A percentile compares a stretch with the other conserved stretches of the same genome.
phyloP scores from a whole-genome alignment of 371 early-diverging fungal genomes.

The Syncephalastrum sp. region DNA sequence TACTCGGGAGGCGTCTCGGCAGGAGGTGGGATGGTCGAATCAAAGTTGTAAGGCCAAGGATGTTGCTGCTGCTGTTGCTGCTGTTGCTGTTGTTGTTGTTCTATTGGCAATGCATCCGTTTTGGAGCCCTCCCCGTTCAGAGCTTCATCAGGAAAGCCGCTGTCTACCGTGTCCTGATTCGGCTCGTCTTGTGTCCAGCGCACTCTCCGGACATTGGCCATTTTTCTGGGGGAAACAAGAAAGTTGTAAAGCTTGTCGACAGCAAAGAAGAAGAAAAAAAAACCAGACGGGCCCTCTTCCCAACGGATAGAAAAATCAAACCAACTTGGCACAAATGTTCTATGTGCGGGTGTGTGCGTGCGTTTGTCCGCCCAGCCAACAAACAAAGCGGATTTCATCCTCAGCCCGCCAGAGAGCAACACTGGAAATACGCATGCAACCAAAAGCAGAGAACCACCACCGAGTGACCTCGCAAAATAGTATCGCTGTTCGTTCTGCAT shows the following conservation, averaged over 20 bases:
- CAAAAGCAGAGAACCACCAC: neutral
- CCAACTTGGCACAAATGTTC: neutral
- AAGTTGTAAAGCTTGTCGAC: neutral
- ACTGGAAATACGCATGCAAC: neutral
- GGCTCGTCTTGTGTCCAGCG: conserved; percentile 30
- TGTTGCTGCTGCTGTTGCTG: conserved; percentile 8
- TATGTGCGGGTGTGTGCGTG: neutral
- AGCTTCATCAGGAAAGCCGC: conserved; percentile 5
- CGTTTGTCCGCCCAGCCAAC: neutral
- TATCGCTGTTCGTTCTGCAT: neutral
- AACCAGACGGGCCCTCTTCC: neutral
- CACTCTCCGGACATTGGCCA: conserved; percentile 30
- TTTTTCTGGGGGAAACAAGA: conserved; percentile 8
- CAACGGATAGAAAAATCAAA: conserved; percentile 4
- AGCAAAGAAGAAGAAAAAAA: conserved; percentile 1
- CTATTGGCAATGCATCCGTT: neutral
- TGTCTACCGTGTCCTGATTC: conserved; percentile 6
- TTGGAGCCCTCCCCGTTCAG: neutral
- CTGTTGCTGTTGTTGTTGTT: conserved; percentile 4
- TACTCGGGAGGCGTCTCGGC: conserved; percentile 5
- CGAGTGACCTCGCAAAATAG: no score
- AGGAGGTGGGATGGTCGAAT: conserved; percentile 8
- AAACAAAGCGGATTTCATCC: neutral
- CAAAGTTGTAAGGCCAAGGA: conserved; percentile 22
- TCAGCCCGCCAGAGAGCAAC: neutral